Evolutionary conservation across 2,329 filamentous ascomycete genomes (phyloP), one percentile per base, ranked within the genome.

Genomic region (Fusarium circinatum): DNA sequence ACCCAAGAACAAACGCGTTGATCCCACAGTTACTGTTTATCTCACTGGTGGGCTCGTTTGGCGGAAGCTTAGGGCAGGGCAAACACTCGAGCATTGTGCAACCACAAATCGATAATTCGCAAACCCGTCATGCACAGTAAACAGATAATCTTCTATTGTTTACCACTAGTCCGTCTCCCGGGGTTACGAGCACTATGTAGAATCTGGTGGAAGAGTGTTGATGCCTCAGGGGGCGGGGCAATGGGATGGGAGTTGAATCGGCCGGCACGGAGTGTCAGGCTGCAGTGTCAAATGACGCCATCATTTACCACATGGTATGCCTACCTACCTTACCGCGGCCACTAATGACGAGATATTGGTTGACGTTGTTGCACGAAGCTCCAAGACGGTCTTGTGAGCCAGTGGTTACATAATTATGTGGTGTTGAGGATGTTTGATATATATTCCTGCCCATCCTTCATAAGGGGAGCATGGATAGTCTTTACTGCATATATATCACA

Each of bases 201-300:
- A 70, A 55, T 47, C 6, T 70, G 13, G 36, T 59, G n/a, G 59
- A 70, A 58, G 52, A 59, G 65, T 70, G 59, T 34, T 20, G 36
- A 18, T 20, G 39, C 26, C 30, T 65, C 51, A 57, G 39, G 41
- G 39, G 45, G 62, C 41, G 22, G 28, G 26, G 26, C 38, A 11
- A 32, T 3, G 34, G n/a, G 45, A 32, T 3, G 34, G n/a, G 39
- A 34, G 13, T 24, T 38, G 39, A 22, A 49, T 30, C 30, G 39
- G 41, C 20, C 22, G 22, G 34, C 45, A 13, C 20, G 20, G 44
- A 55, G 30, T 44, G 20, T 26, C 17, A 30, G 30, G 36, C 44
- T 49, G 51, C 64, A 58, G n/a, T 59, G 41, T 28, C 59, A 39
- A 42, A n/a, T 28, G 26, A n/a, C 34, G 30, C 22, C 20, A 57